Evolutionary conservation across 805 yeast species (phyloP).

Genomic region (Starmerella ratchasimensis): DNA sequence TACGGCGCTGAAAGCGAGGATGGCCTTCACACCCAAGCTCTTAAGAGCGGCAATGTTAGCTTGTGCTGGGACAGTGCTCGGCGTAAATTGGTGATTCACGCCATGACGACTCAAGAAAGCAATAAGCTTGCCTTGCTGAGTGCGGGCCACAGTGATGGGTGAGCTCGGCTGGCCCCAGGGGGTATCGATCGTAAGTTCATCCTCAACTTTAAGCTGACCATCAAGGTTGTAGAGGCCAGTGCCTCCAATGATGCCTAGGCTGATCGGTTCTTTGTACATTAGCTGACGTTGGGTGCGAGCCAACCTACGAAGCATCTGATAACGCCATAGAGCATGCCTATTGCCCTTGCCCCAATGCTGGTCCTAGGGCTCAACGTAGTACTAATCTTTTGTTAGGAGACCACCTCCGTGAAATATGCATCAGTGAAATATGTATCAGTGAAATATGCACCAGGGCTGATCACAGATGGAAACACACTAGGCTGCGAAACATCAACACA

Average conservation of each 20-base stretch:
- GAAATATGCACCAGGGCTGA: too few species aligned
- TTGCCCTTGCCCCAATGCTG: too few species aligned
- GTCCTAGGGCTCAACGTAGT: too few species aligned
- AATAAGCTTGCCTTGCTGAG: conserved; percentile 62
- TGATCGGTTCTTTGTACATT: conserved; percentile 37
- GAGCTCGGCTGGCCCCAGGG: conserved; percentile 98
- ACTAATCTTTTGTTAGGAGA: too few species aligned
- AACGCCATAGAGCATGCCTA: too few species aligned
- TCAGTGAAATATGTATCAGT: too few species aligned
- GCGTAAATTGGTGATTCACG: conserved; percentile 71
- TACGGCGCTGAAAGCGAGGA: conserved; percentile 88
- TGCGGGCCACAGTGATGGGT: conserved; percentile 79
- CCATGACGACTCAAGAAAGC: conserved; percentile 97
- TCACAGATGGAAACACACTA: too few species aligned
- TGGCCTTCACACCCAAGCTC: conserved; percentile 69
- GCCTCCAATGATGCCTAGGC: conserved; percentile 88
- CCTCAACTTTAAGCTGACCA: conserved; percentile 62
- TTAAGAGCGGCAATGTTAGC: conserved; percentile 96
- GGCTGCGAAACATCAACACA: too few species aligned
- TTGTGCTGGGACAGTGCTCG: conserved; percentile 79
- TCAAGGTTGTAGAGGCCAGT: conserved; percentile 90
- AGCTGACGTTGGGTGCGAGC: too few species aligned
- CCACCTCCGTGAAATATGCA: too few species aligned
- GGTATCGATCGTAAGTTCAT: conserved; percentile 64
- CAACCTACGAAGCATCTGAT: too few species aligned